Conservation (phyloP, 441 rosid species). For the Croton laevigatus region DNA sequence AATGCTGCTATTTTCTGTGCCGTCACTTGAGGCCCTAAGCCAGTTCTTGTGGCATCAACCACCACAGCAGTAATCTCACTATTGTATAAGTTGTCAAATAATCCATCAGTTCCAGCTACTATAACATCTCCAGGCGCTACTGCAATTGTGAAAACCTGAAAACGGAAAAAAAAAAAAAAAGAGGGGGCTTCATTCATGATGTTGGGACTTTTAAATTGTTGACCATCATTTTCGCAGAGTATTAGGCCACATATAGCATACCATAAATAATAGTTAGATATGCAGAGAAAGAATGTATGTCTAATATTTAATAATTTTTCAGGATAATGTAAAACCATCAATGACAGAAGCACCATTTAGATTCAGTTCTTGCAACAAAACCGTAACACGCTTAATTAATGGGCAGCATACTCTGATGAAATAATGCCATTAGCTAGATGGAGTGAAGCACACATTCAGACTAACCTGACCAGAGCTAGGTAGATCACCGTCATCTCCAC, state of each 20-base stretch:
- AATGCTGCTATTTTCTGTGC: conserved; percentile 89
- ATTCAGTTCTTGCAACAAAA: background rate
- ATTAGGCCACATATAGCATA: background rate
- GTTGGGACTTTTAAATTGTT: too few relatives aligned
- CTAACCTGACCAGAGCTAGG: conserved; percentile 72
- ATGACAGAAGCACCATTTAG: background rate
- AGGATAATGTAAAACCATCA: background rate
- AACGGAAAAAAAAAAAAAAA: conserved; percentile 9
- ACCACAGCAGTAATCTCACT: conserved; percentile 76
- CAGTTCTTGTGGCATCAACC: conserved; percentile 70
- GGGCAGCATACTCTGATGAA: background rate
- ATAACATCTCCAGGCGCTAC: conserved; percentile 81
- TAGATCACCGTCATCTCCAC: conserved; percentile 66
- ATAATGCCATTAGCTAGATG: background rate
- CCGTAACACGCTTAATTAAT: background rate
- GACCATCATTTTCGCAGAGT: background rate
- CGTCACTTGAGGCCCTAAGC: conserved; percentile 61
- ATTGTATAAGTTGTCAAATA: conserved; percentile 85
- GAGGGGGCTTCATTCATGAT: background rate
- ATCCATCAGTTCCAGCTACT: conserved; percentile 90
- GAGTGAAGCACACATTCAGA: background rate
- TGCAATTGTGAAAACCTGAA: conserved; percentile 73
- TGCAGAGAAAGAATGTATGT: background rate
- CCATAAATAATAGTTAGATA: background rate
- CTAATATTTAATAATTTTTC: background rate